Conservation (phyloP, 208 protist genomes). For the Angomonas ambiguus region DNA sequence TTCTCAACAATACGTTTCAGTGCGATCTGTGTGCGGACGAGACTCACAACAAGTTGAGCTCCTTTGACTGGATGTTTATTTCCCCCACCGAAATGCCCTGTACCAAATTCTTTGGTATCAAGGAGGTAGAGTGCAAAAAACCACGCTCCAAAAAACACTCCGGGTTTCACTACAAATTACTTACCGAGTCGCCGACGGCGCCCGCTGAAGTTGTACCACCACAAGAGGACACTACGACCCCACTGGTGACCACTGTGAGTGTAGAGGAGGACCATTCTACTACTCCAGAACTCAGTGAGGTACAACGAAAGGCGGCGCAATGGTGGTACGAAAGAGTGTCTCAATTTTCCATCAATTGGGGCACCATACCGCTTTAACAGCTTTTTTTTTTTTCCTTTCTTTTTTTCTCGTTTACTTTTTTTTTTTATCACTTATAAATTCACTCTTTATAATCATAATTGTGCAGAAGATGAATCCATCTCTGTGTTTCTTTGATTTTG, state of each 20-base stretch:
- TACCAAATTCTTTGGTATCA: not conserved
- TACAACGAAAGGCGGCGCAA: not conserved
- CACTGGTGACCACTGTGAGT: not conserved
- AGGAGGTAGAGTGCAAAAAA: not conserved
- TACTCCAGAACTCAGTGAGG: not conserved
- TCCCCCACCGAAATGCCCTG: not conserved
- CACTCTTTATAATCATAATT: too few species aligned
- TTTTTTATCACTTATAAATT: conserved; percentile 10
- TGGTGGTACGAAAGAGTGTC: conserved; percentile 7
- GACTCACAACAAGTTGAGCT: not conserved
- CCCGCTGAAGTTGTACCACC: not conserved
- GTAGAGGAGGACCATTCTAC: not conserved
- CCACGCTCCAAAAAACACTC: not conserved
- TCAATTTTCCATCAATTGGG: conserved; percentile 8
- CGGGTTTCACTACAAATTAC: not conserved
- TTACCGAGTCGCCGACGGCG: not conserved
- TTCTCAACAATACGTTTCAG: not conserved
- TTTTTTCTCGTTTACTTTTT: conserved; percentile 7
- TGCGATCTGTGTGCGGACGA: not conserved
- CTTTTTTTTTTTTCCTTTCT: conserved; percentile 7
- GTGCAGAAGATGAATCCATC: too few species aligned
- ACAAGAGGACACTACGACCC: not conserved
- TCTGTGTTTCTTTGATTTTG: conserved; percentile 10
- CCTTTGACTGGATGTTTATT: not conserved
- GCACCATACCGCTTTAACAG: not conserved